Conservation (phyloP, 441 rosid species). For the Populus hybrid region DNA sequence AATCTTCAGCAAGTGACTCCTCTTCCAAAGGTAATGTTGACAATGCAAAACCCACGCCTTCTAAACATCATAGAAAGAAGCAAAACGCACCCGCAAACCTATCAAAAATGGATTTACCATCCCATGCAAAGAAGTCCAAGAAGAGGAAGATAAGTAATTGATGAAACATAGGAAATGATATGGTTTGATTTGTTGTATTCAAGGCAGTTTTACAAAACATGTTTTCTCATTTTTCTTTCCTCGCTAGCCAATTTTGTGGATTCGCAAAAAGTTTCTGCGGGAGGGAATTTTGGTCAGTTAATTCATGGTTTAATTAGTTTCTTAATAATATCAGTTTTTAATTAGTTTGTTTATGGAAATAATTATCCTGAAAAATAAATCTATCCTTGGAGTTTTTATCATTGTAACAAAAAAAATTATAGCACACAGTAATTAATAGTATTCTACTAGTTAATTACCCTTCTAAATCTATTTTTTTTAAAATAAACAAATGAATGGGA, state of each 20-base stretch:
- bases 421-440: no score
- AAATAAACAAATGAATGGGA: no score
- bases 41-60: slow-evolving; percentile 5
- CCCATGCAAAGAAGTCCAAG: slow-evolving; percentile 18
- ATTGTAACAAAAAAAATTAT: no score
- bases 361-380: no score
- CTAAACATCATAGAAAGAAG: slow-evolving; percentile 5
- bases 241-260: background rate
- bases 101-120: slow-evolving; percentile 17
- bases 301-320: no score
- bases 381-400: no score
- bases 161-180: background rate
- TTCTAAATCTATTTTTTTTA: no score
- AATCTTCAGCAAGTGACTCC: slow-evolving; percentile 1
- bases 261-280: background rate
- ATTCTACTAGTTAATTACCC: no score
- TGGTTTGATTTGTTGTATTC: background rate
- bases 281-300: background rate
- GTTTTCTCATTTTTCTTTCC: background rate
- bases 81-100: slow-evolving; percentile 1
- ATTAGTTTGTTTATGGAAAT: no score
- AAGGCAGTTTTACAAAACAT: background rate
- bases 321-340: no score
- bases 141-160: slow-evolving; percentile 30
- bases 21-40: slow-evolving; percentile 5